Evolutionary conservation across 192 early-diverging fungal species (phyloP).

Genomic region (Gryganskiella cystojenkinii): DNA sequence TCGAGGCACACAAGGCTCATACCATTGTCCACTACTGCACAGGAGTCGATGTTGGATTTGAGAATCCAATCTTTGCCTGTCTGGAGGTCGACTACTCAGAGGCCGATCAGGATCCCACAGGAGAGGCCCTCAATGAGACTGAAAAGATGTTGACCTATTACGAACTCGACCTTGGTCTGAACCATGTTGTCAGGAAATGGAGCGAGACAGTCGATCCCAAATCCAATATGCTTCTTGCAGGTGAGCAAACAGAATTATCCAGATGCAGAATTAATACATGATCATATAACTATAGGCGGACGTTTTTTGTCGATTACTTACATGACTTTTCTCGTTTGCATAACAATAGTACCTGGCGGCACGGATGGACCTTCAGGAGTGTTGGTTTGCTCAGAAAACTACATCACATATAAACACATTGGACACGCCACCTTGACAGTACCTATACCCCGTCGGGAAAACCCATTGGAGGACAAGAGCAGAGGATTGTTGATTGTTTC

Average conservation of each 20-base stretch:
- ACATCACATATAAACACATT: constrained; percentile 88
- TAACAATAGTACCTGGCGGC: constrained; percentile 77
- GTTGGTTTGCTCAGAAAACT: constrained; percentile 92
- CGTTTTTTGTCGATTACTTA: too few species aligned
- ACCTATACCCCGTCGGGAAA: constrained; percentile 84
- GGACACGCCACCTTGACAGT: constrained; percentile 70
- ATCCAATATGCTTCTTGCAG: constrained; percentile 85
- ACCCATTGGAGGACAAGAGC: constrained; percentile 70
- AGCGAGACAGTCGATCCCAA: constrained; percentile 78
- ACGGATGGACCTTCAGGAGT: constrained; percentile 97
- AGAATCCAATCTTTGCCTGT: constrained; percentile 97
- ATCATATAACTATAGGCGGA: too few species aligned
- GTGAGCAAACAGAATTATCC: constrained; percentile 12
- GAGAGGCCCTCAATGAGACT: constrained; percentile 72
- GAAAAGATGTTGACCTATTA: constrained; percentile 93
- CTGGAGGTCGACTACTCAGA: constrained; percentile 90
- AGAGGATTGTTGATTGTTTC: constrained; percentile 84
- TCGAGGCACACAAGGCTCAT: constrained; percentile 91
- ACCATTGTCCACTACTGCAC: constrained; percentile 83
- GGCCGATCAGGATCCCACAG: constrained; percentile 79
- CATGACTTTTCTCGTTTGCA: too few species aligned
- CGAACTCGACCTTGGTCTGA: constrained; percentile 97
- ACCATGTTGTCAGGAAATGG: constrained; percentile 99
- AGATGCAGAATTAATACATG: too few species aligned
- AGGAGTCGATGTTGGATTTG: constrained; percentile 97